Conservation (phyloP, 768 basidiomycete species). For the Trametes punicea region DNA sequence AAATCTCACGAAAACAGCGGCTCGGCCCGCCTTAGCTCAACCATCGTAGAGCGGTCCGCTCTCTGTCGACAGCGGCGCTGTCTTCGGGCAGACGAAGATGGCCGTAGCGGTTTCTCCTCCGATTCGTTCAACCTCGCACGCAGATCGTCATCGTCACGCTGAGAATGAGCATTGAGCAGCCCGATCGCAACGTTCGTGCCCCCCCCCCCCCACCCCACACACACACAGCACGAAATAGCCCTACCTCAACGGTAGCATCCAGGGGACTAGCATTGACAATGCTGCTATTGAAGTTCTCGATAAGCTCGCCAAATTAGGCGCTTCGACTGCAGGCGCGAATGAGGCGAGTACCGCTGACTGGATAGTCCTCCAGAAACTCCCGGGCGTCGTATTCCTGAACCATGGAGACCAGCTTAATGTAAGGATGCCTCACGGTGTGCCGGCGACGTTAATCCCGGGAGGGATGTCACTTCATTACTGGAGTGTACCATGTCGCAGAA, state of each 20-base stretch:
- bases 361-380: constrained; percentile 22
- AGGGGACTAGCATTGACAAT: background rate
- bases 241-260: background rate
- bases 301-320: background rate
- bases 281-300: background rate
- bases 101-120: background rate
- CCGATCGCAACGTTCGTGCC: constrained; percentile 1
- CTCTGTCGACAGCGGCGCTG: background rate
- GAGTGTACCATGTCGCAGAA: constrained; percentile 18
- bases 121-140: background rate
- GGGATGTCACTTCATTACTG: constrained; percentile 24
- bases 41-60: background rate
- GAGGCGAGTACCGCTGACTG: background rate
- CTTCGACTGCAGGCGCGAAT: background rate
- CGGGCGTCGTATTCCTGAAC: constrained; percentile 22
- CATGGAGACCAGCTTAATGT: constrained; percentile 30
- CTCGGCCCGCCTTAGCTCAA: background rate
- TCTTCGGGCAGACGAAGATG: constrained; percentile 3
- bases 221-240: too few relatives aligned
- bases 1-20: background rate
- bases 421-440: constrained; percentile 26
- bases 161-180: background rate
- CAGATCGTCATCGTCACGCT: background rate
- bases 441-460: constrained; percentile 14
- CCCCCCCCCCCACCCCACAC: too few relatives aligned